Evolutionary conservation across 1,284 basidiomycete species (phyloP), one percentile per base, ranked within the genome.

Genomic region (Cutaneotrichosporon daszewskae): DNA sequence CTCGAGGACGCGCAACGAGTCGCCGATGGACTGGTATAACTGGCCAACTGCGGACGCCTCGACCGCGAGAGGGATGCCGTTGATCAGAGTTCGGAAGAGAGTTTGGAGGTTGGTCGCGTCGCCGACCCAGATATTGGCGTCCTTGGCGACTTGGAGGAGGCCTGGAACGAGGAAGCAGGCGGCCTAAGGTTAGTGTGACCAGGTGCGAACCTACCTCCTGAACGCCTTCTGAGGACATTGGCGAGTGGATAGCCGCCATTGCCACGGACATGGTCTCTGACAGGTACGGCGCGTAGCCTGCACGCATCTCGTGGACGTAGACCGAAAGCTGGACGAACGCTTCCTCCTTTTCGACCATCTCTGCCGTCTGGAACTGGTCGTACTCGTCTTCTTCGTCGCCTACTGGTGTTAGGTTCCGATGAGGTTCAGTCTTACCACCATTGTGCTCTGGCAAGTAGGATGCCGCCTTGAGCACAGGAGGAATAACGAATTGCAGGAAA

Each of bases 291-390:
- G 80, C 82, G 57, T 87, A 87, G 3, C 76, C 75, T 1, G 76
- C 73, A 0, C 79, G 77, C 8, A 89, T 76, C 8, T 83, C 81
- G 28, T 79, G 81, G 49, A 80, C 83, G 59, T 88, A 86, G 16
- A 85, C 82, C 5, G 87, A 79, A 13, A 91, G 75, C 26, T 84
- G 87, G 55, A 87, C 84, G 55, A 88, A 87, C 3, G 87, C 86
- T 57, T 86, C 82, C 44, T 85, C 50, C 64, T 90, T 89, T 56
- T 90, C 87, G 57, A 87, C 85, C 53, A 89, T 80, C 3, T 81
- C 81, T 0, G 84, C 81, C 2, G 85, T 88, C 28, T 58, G 45
- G 5, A 54, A 43, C 18, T 45, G 40, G 13, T 53, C 50, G 18
- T 47, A 44, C 11, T 77, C 74, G 18, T 82, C 80, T 12, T 55